Evolutionary conservation across 345 rosid species (phyloP).

Genomic region (Citrus medica): DNA sequence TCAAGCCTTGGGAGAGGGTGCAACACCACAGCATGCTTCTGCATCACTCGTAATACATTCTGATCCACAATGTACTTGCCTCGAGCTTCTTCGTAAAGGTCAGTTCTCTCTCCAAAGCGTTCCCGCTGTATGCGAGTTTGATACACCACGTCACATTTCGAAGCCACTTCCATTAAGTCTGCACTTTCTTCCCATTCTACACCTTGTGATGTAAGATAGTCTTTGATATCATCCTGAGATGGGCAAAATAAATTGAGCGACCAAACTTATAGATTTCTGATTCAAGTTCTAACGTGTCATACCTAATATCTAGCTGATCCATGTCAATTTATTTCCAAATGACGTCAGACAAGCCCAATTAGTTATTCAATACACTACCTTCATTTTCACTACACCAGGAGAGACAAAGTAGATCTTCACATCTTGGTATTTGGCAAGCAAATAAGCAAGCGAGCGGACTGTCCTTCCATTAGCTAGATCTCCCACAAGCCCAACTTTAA

Average conservation of each 20-base stretch:
- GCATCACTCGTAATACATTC: constrained; percentile 65
- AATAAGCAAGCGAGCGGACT: constrained; percentile 87
- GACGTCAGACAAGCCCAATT: neutral
- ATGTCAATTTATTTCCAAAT: neutral
- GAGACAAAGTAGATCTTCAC: constrained; percentile 90
- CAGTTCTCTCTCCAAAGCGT: constrained; percentile 79
- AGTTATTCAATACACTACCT: constrained; percentile 40
- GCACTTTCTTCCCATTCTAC: constrained; percentile 91
- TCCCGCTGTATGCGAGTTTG: constrained; percentile 94
- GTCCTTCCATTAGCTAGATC: constrained; percentile 98
- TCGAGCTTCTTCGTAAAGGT: constrained; percentile 88
- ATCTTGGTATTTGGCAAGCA: constrained; percentile 78
- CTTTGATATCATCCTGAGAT: constrained; percentile 87
- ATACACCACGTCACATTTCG: constrained; percentile 81
- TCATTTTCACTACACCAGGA: constrained; percentile 91
- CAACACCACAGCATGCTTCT: constrained; percentile 82
- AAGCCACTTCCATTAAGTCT: constrained; percentile 78
- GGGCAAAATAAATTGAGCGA: neutral
- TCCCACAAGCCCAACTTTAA: constrained; percentile 86
- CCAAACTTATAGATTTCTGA: neutral
- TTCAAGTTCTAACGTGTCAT: neutral
- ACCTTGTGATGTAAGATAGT: constrained; percentile 60
- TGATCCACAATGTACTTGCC: constrained; percentile 84
- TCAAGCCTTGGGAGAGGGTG: constrained; percentile 97
- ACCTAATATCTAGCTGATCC: neutral